Evolutionary conservation across 805 yeast species (phyloP).

Genomic region (Candida railenensis): DNA sequence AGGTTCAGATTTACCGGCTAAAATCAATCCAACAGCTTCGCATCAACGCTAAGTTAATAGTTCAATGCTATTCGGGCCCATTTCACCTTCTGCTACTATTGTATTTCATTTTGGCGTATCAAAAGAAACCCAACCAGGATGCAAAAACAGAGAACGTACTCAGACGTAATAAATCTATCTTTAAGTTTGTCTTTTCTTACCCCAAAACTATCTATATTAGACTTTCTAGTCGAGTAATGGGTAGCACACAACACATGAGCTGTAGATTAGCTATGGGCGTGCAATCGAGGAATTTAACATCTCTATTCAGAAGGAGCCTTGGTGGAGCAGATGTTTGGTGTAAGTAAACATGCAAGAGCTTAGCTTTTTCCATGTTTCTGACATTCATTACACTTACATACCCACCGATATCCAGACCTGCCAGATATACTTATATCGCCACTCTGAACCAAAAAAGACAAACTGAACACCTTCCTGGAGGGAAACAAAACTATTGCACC

Average conservation of each 20-base stretch:
- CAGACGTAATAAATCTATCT: not conserved
- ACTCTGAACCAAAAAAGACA: not conserved
- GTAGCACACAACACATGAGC: not conserved
- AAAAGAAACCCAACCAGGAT: conserved; percentile 1
- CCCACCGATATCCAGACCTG: not conserved
- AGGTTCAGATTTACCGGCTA: not conserved
- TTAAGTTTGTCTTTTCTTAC: not conserved
- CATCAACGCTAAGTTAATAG: conserved; percentile 3
- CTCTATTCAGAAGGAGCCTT: not conserved
- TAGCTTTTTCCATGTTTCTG: no score
- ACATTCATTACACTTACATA: not conserved
- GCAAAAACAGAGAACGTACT: not conserved
- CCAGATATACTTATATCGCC: not conserved
- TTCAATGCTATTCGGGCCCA: not conserved
- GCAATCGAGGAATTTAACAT: not conserved
- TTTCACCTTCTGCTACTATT: not conserved
- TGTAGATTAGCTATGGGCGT: not conserved
- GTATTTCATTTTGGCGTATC: conserved; percentile 1
- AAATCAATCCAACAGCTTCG: not conserved
- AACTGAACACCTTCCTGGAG: not conserved
- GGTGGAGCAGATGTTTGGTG: not conserved
- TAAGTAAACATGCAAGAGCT: not conserved
- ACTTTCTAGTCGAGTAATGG: conserved; percentile 4
- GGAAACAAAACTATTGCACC: not conserved
- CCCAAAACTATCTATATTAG: conserved; percentile 1